Base-by-base conservation (phyloP, 495 filamentous ascomycete species). In the Aspergillus nanangensis region DNA sequence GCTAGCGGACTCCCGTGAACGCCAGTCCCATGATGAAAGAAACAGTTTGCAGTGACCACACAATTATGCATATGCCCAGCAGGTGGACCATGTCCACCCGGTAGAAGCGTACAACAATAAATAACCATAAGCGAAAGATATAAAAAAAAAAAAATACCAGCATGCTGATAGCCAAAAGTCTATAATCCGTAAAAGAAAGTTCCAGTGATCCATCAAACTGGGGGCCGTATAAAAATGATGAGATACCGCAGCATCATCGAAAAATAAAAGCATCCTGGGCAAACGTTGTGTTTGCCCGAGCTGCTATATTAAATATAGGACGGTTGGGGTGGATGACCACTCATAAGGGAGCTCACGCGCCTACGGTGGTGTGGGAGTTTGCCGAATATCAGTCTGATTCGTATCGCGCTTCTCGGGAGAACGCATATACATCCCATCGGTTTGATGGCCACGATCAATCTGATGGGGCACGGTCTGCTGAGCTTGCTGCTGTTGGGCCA, bases 401-500 rank as follows among this genome's bases (percentile, higher is more conserved):
- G 48, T 21, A 2, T 38, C 61, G 27, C 48, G 55, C 48, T 63
- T 62, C 21, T 71, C 65, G 48, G 52, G 66, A 40, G 56, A 50
- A 29, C 65, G 65, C 62, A 69, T 69, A 47, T 70, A 66, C 61
- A 72, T 69, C 22, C 42, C 63, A 32, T 67, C 66, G 5, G 65
- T 51, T 27, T 56, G 47, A 11, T 58, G 42, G 41, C 59, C 62
- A 2, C 55, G 40, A 20, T 57, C 38, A 1, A 65, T 53, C 7
- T 57, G 17, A 29, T 55, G 47, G 22, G 68, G 59, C 2, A 58
- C 41, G 9, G 18, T 14, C 9, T 17, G 11, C 21, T 45, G 43
- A 4, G 42, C 50, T n/a, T 62, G 58, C 32, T 75, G 69, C 47
- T 80, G 78, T 54, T 87, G 87, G 7, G 85, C 74, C 5, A 96